Percentiles rank a stretch among this genome's conserved stretches.
Conservation (phyloP, 176 grass and related monocot species). For the Carex parvula region DNA sequence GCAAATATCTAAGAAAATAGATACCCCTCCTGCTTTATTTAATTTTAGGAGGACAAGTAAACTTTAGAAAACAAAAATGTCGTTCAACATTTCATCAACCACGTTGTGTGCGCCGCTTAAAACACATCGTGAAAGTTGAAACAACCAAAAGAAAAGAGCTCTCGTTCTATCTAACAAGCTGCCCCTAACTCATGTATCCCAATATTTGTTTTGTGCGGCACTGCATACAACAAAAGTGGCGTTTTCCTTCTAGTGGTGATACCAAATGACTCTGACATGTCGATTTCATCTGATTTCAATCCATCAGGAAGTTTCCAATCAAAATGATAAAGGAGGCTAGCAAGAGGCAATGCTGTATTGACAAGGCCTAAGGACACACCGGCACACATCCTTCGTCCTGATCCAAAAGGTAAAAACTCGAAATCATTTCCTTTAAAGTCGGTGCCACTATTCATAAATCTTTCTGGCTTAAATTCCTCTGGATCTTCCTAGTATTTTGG, state of each 20-base stretch:
- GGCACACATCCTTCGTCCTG: conserved; percentile 35
- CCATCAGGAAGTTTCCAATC: conserved; percentile 27
- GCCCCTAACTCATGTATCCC: neutral
- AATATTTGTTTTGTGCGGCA: neutral
- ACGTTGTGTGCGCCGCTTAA: neutral
- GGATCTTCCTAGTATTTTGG: conserved; percentile 23
- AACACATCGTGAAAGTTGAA: no score
- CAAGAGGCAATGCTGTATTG: conserved; percentile 23
- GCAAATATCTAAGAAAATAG: neutral
- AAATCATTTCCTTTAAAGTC: conserved; percentile 30
- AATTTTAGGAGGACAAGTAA: no score
- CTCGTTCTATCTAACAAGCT: no score
- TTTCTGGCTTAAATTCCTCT: conserved; percentile 28
- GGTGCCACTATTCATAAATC: neutral
- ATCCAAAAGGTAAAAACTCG: conserved; percentile 34
- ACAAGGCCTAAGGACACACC: conserved; percentile 16
- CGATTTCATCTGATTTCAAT: neutral
- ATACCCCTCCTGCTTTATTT: no score
- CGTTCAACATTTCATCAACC: neutral
- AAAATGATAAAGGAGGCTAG: conserved; percentile 29
- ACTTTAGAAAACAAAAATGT: neutral
- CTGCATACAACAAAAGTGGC: neutral
- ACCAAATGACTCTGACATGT: conserved; percentile 29
- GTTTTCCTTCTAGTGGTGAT: neutral
- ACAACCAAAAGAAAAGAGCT: no score